Percentiles rank a stretch among this genome's conserved stretches.
These are phyloP conservation scores for Ophiostoma sp. DNA, from an alignment of 2,329 filamentous ascomycete genomes.

Conservation along the genomic window DNA sequence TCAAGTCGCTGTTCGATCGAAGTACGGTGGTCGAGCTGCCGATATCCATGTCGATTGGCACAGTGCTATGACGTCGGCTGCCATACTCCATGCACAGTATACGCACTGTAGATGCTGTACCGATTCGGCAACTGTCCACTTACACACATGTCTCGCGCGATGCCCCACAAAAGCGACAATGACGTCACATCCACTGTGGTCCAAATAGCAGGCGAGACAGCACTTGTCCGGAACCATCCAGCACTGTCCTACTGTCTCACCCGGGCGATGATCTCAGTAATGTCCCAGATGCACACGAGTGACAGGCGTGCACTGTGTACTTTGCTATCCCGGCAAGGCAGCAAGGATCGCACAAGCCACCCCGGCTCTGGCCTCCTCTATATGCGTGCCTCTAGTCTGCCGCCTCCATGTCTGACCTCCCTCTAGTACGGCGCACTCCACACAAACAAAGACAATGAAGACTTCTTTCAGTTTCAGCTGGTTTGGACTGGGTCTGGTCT, in stretches of 20 bases:
- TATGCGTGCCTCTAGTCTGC: no score
- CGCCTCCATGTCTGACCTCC: no score
- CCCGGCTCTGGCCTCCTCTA: no score
- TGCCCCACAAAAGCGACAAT: neutral
- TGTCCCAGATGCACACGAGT: no score
- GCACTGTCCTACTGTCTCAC: neutral
- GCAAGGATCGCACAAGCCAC: no score
- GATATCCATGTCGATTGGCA: neutral
- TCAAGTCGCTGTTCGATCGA: slow-evolving; percentile 3
- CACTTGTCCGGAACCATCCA: neutral
- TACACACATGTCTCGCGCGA: neutral
- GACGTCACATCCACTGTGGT: neutral
- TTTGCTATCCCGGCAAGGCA: no score
- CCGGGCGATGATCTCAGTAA: no score
- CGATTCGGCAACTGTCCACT: slow-evolving; percentile 6
- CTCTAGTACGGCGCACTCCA: neutral
- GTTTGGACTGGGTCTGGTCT: neutral
- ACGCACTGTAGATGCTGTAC: neutral
- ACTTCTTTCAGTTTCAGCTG: neutral
- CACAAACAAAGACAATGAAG: neutral
- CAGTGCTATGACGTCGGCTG: slow-evolving; percentile 11
- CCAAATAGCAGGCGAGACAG: neutral
- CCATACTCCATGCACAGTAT: neutral
- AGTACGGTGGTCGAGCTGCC: neutral
- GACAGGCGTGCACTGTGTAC: no score